A percentile compares a stretch with the other conserved stretches of the same genome.
Conservation (phyloP, 208 protist species). For the Angomonas deanei region DNA sequence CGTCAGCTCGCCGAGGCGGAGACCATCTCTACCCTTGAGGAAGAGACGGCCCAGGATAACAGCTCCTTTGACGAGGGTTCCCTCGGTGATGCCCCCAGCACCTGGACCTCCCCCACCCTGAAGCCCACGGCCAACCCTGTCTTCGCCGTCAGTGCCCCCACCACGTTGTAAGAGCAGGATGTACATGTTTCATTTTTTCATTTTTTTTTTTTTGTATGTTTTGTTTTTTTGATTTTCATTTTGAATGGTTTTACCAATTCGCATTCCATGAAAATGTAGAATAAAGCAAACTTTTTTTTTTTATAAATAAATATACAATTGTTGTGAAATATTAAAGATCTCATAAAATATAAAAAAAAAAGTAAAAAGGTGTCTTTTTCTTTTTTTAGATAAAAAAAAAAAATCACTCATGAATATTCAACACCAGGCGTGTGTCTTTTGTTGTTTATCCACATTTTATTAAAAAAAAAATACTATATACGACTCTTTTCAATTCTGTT, state of each 20-base stretch:
- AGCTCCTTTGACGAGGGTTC: not conserved
- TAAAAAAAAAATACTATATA: not conserved
- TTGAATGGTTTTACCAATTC: not conserved
- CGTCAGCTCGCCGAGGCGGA: not conserved
- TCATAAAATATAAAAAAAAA: conserved; percentile 1
- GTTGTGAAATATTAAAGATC: conserved; percentile 3
- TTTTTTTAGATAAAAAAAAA: conserved; percentile 10
- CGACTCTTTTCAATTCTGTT: not conserved
- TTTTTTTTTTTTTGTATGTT: conserved; percentile 1
- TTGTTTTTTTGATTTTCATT: conserved; percentile 2
- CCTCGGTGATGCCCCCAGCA: not conserved
- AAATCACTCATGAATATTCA: not conserved
- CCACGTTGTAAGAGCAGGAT: not conserved
- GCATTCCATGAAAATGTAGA: too few relatives aligned
- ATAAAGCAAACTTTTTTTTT: too few relatives aligned
- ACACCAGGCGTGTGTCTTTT: not conserved
- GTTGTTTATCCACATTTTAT: not conserved
- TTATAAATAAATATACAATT: too few relatives aligned
- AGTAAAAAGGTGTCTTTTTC: conserved; percentile 3
- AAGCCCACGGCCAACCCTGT: not conserved
- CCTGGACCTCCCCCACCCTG: not conserved
- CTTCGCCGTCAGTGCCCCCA: not conserved
- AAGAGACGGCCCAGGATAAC: not conserved
- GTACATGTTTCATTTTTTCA: not conserved
- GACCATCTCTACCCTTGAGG: not conserved